A percentile compares a stretch with the other conserved stretches of the same genome.
Evolutionary conservation across 495 filamentous ascomycete species (phyloP).

Genomic region (Aspergillus ostianus): DNA sequence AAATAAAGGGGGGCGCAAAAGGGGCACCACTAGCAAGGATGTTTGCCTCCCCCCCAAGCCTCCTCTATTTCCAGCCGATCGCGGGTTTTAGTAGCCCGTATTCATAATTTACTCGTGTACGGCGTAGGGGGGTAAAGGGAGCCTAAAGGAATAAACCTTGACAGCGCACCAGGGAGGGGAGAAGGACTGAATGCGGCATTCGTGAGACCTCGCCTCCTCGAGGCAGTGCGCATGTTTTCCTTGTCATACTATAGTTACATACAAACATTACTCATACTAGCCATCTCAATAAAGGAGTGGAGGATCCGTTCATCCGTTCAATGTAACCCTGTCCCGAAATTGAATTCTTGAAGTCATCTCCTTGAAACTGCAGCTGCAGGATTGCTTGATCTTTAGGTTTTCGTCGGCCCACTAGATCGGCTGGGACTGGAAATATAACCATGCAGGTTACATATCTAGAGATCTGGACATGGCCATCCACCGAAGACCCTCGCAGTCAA

Average conservation of each 20-base stretch:
- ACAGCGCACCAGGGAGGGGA: slow-evolving; percentile 2
- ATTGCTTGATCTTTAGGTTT: background rate
- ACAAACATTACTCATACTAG: background rate
- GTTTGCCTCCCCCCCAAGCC: slow-evolving; percentile 15
- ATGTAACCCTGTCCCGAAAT: background rate
- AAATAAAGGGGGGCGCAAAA: slow-evolving; percentile 12
- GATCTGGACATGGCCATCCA: background rate
- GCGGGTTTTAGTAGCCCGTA: slow-evolving; percentile 14
- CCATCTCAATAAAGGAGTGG: background rate
- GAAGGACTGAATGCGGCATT: background rate
- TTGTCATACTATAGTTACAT: background rate
- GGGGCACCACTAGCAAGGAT: slow-evolving; percentile 22
- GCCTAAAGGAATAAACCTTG: background rate
- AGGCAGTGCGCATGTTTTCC: background rate
- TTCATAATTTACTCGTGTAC: slow-evolving; percentile 5
- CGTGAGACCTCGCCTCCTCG: background rate
- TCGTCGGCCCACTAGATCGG: background rate
- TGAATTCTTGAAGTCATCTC: background rate
- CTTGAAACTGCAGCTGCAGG: background rate
- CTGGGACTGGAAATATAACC: background rate
- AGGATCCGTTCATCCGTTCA: background rate
- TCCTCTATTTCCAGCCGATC: slow-evolving; percentile 12
- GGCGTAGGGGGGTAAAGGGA: background rate
- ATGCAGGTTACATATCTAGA: background rate
- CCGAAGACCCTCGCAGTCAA: background rate